Evolutionary conservation across 495 filamentous ascomycete genomes (phyloP).

Genomic region (Copromyces sp.): DNA sequence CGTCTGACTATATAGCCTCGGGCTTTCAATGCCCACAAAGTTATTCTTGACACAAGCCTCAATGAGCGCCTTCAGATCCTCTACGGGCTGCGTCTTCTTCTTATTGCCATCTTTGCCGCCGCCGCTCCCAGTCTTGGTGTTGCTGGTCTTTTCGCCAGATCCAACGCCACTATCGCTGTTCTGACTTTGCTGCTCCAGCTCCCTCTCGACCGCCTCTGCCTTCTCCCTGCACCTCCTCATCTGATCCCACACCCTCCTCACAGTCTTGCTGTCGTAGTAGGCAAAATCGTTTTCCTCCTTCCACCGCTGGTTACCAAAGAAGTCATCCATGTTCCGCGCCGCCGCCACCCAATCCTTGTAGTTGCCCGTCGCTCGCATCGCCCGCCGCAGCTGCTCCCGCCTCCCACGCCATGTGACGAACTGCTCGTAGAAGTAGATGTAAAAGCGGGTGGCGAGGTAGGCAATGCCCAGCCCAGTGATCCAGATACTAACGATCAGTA

Average conservation of each 20-base stretch:
- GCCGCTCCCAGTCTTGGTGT: conserved; percentile 13
- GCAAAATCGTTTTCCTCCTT: conserved; percentile 82
- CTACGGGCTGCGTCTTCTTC: conserved; percentile 39
- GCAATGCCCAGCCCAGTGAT: conserved; percentile 54
- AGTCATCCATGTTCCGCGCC: conserved; percentile 68
- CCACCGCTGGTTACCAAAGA: conserved; percentile 78
- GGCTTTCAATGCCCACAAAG: conserved; percentile 91
- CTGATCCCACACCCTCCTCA: conserved; percentile 64
- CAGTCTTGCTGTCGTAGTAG: conserved; percentile 83
- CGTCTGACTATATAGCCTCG: conserved; percentile 85
- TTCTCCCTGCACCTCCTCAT: conserved; percentile 49
- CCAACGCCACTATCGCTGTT: neutral
- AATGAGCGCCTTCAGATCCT: conserved; percentile 63
- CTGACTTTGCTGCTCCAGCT: conserved; percentile 14
- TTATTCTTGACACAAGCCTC: conserved; percentile 96
- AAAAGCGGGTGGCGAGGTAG: conserved; percentile 74
- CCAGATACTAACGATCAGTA: conserved; percentile 71
- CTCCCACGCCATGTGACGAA: conserved; percentile 63
- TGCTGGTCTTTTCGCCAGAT: conserved; percentile 13
- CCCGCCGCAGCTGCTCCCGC: conserved; percentile 56
- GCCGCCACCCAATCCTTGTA: conserved; percentile 76
- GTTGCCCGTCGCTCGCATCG: conserved; percentile 55
- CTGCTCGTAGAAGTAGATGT: conserved; percentile 83
- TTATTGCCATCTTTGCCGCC: conserved; percentile 3
- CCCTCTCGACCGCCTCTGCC: conserved; percentile 44